phyloP scores from a whole-genome alignment of 805 yeast genomes.

The Schwanniomyces polymorphus region DNA sequence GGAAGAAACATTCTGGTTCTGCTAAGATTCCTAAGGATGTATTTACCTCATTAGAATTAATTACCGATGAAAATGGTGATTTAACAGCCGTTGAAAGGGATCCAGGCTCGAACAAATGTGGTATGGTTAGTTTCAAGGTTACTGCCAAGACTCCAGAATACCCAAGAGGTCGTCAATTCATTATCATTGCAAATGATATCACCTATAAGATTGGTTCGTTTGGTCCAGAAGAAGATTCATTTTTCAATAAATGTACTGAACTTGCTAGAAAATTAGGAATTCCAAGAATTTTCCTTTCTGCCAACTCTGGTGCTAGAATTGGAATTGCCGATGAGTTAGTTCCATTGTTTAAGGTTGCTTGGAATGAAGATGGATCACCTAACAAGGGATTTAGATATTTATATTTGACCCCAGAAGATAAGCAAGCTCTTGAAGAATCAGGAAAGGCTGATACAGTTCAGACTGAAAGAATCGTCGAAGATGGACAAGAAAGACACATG shows the following conservation, averaged over 20 bases:
- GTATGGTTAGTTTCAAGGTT: slow-evolving; percentile 96
- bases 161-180: slow-evolving; percentile 92
- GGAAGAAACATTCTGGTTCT: slow-evolving; percentile 67
- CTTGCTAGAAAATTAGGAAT: slow-evolving; percentile 87
- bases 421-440: slow-evolving; percentile 52
- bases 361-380: slow-evolving; percentile 79
- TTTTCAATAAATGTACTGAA: slow-evolving; percentile 90
- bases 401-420: slow-evolving; percentile 72
- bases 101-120: slow-evolving; percentile 92
- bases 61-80: slow-evolving; percentile 74
- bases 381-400: slow-evolving; percentile 88
- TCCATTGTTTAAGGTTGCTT: slow-evolving; percentile 85
- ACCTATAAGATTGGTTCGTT: slow-evolving; percentile 98
- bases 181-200: slow-evolving; percentile 94
- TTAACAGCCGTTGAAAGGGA: slow-evolving; percentile 90
- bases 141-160: slow-evolving; percentile 94
- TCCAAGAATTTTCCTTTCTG: slow-evolving; percentile 94
- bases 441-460: slow-evolving; percentile 63
- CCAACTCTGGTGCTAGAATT: slow-evolving; percentile 98
- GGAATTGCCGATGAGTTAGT: slow-evolving; percentile 97
- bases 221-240: slow-evolving; percentile 94
- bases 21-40: slow-evolving; percentile 72
- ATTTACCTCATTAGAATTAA: slow-evolving; percentile 79
- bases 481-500: slow-evolving; percentile 79
- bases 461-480: slow-evolving; percentile 78